Evolutionary conservation across 305 asterid species (phyloP).

Genomic region (Fraxinus sp.): DNA sequence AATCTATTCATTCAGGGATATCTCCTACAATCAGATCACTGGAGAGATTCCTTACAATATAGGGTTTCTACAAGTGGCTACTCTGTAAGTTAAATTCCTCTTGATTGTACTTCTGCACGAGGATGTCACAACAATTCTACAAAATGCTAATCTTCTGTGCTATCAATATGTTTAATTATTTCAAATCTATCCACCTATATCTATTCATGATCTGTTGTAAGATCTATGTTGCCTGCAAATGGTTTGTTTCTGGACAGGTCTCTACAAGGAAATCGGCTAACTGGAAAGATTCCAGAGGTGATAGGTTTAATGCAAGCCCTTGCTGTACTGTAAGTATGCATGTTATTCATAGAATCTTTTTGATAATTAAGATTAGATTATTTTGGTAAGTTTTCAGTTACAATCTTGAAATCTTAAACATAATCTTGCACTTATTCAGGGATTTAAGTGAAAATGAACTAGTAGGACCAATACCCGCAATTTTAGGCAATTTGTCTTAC

Average conservation of each 20-base stretch:
- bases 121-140: background rate
- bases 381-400: background rate
- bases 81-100: slow-evolving; percentile 59
- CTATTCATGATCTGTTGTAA: background rate
- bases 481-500: slow-evolving; percentile 89
- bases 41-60: slow-evolving; percentile 98
- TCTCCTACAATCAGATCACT: slow-evolving; percentile 82
- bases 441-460: slow-evolving; percentile 92
- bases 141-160: background rate
- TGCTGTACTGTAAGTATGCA: slow-evolving; percentile 82
- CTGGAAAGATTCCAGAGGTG: slow-evolving; percentile 93
- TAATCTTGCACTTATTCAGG: slow-evolving; percentile 38
- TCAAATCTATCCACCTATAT: background rate
- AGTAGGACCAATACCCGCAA: slow-evolving; percentile 83
- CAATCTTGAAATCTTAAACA: background rate
- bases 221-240: slow-evolving; percentile 10
- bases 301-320: slow-evolving; percentile 99
- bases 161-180: background rate
- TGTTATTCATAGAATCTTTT: background rate
- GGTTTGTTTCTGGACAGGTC: slow-evolving; percentile 50
- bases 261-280: slow-evolving; percentile 83
- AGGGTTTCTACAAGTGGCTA: slow-evolving; percentile 95
- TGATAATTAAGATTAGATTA: background rate
- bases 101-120: background rate
- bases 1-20: slow-evolving; percentile 55